Evolutionary conservation across 495 filamentous ascomycete species (phyloP), one percentile per base, ranked within the genome.

Genomic region (Durotheca rogersii): DNA sequence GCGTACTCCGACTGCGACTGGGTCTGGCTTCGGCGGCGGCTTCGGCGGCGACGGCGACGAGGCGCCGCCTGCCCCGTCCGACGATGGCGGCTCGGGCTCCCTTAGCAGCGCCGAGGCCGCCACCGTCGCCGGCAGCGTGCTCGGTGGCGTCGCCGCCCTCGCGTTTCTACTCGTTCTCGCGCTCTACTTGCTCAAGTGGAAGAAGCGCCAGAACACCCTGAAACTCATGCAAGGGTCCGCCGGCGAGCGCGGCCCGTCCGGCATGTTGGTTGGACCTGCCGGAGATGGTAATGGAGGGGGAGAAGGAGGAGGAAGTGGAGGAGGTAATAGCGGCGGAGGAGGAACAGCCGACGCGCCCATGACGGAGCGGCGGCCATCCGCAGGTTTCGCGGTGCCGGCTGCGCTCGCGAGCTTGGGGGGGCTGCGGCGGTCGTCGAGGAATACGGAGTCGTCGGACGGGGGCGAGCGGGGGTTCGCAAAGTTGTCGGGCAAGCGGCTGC

Each of bases 401-500:
- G 77, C 82, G 14, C 62, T 80, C n/a, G 74, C 73, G 37, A 73
- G 56, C 14, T 55, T 79, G 33, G 70, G 68, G 5, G 72, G 71
- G n/a, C 21, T 64, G n/a, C 70, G 67, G 64, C 76, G 53, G 66
- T 75, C 61, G 47, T 83, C 68, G 47, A 74, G 55, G 62, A 44
- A 71, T 38, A 70, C 62, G n/a, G 69, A 62, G 12, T 60, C 67
- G 46, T 68, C 76, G 10, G 72, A 69, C 1, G 66, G 61, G 1
- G 75, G 72, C 2, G 77, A 78, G 29, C 75, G 73, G 58, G 76
- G 75, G 2, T 75, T 79, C 51, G 70, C 78, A 33, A 71, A 75
- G 11, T 68, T 91, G 3, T 85, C 86, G 4, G 87, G 87, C 25
- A 75, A 81, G 42, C 89, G 89, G 56, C 69, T 91, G n/a, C 75